Conservation (phyloP, 176 grass and related monocot species). For the Stipa capillata region DNA sequence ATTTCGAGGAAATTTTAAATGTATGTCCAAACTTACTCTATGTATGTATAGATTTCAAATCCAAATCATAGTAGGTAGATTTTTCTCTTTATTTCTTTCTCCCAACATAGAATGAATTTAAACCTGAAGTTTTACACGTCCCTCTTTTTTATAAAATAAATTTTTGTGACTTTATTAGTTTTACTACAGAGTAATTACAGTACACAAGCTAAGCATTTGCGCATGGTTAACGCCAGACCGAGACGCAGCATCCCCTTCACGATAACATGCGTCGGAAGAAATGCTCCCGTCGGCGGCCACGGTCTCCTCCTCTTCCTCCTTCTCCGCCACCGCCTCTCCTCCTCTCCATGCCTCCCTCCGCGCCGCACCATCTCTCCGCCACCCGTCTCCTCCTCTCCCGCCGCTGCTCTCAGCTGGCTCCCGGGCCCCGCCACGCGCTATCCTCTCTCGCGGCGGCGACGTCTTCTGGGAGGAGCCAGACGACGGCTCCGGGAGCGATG, state of each 20-base stretch:
- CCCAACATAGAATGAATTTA: no score
- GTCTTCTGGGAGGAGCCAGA: conserved; percentile 68
- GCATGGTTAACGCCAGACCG: no score
- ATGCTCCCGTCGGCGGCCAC: conserved; percentile 23
- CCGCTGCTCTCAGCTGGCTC: not conserved
- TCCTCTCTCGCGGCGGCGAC: not conserved
- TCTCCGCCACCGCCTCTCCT: not conserved
- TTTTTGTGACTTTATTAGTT: no score
- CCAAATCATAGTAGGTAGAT: no score
- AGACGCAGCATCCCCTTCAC: not conserved
- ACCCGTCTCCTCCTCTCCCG: not conserved
- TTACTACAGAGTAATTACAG: no score
- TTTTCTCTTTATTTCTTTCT: no score
- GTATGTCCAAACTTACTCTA: no score
- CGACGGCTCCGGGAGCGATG: conserved; percentile 46
- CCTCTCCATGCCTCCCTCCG: not conserved
- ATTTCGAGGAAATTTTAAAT: no score
- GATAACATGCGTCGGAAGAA: not conserved
- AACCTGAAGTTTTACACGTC: no score
- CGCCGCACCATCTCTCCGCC: not conserved
- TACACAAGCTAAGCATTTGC: no score
- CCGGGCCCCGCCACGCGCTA: not conserved
- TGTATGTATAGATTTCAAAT: no score
- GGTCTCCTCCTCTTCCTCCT: not conserved
- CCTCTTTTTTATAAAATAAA: no score